A percentile compares a stretch with the other conserved stretches of the same genome.
Conservation (phyloP, 805 yeast genomes). For the Henningerozyma blattae region DNA sequence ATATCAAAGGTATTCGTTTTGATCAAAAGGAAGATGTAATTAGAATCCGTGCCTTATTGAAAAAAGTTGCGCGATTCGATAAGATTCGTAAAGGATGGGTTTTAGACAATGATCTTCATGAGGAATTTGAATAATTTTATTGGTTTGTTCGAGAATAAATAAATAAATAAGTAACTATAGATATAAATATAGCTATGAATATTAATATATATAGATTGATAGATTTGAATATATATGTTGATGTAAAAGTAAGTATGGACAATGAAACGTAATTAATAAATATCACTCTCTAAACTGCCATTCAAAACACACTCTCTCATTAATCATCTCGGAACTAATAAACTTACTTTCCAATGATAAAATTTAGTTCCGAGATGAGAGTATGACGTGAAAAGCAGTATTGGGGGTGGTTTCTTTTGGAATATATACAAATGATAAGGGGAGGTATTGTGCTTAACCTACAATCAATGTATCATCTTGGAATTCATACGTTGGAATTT, state of each 20-base stretch:
- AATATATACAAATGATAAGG: too few relatives aligned
- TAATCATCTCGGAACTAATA: too few relatives aligned
- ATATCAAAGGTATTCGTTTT: conserved; percentile 28
- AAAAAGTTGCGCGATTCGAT: conserved; percentile 60
- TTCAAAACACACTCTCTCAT: too few relatives aligned
- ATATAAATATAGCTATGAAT: background rate
- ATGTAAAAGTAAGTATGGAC: too few relatives aligned
- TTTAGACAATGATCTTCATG: conserved; percentile 41
- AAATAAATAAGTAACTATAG: background rate
- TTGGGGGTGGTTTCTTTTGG: too few relatives aligned
- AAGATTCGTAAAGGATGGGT: conserved; percentile 48
- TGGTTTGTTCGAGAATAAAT: background rate
- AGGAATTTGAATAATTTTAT: background rate
- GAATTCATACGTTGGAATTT: conserved; percentile 86
- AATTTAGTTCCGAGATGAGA: too few relatives aligned
- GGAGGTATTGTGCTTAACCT: too few relatives aligned
- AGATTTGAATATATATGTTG: background rate
- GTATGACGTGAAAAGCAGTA: too few relatives aligned
- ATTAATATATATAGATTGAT: background rate
- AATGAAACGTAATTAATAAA: too few relatives aligned
- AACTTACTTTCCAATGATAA: too few relatives aligned
- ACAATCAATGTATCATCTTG: conserved; percentile 73
- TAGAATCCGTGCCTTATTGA: conserved; percentile 54
- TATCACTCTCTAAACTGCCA: too few relatives aligned
- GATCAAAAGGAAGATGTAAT: conserved; percentile 43